A percentile compares a stretch with the other conserved stretches of the same genome.
Evolutionary conservation across 176 grass and related monocot genomes (phyloP).

Genomic region (Cymbopogon citratus): DNA sequence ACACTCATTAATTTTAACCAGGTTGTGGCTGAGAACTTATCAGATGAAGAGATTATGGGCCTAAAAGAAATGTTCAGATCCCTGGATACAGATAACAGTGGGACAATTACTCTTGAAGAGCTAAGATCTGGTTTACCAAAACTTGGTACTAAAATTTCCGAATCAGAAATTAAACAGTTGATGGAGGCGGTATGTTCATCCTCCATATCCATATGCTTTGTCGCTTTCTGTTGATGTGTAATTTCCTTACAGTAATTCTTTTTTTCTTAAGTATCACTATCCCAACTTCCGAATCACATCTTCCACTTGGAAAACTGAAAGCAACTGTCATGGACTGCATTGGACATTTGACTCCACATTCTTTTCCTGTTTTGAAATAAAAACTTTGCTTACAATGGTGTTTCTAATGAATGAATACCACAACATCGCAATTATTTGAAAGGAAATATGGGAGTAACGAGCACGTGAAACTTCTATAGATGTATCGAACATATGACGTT

Average conservation of each 20-base stretch:
- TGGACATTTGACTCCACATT: background rate
- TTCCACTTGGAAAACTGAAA: background rate
- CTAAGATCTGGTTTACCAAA: conserved; percentile 97
- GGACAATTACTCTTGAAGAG: conserved; percentile 92
- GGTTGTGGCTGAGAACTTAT: conserved; percentile 90
- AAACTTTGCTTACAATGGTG: background rate
- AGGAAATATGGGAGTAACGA: background rate
- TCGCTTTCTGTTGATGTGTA: background rate
- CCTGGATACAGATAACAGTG: conserved; percentile 94
- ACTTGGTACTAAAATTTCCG: conserved; percentile 95
- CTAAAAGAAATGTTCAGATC: conserved; percentile 99
- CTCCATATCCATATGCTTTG: background rate
- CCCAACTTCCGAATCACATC: background rate
- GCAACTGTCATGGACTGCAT: background rate
- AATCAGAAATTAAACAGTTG: conserved; percentile 88
- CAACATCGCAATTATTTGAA: background rate
- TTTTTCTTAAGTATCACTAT: background rate
- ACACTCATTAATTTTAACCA: conserved; percentile 29
- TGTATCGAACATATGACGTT: background rate
- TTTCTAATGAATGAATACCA: background rate
- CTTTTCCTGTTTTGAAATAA: background rate
- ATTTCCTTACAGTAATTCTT: background rate
- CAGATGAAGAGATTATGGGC: conserved; percentile 95
- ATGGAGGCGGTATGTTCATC: conserved; percentile 89
- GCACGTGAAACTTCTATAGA: conserved; percentile 5